A percentile compares a stretch with the other conserved stretches of the same genome.
phyloP scores from a whole-genome alignment of 2,329 filamentous ascomycete species.

The Nigrograna mackinnonii region DNA sequence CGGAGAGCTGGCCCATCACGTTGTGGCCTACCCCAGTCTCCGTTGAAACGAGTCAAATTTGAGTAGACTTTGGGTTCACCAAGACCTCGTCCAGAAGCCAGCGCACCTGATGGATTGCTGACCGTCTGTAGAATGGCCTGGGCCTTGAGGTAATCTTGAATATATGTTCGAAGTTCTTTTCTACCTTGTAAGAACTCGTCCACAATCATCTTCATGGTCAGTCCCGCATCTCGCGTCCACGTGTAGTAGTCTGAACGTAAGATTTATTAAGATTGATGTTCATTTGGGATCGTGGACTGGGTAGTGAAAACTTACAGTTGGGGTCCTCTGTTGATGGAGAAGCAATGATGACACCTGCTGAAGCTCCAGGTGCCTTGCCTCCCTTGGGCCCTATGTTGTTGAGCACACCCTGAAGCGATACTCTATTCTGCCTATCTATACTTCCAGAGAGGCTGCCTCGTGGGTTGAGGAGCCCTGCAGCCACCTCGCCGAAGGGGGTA shows the following conservation, averaged over 20 bases:
- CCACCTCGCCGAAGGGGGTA: slow-evolving; percentile 4
- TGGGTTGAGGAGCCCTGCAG: slow-evolving; percentile 3
- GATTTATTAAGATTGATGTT: not conserved
- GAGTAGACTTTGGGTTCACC: slow-evolving; percentile 75
- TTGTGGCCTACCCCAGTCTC: slow-evolving; percentile 75
- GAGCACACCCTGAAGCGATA: slow-evolving; percentile 55
- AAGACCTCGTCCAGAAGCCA: slow-evolving; percentile 55
- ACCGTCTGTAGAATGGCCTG: slow-evolving; percentile 69
- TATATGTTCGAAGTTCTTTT: slow-evolving; percentile 58
- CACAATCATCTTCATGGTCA: slow-evolving; percentile 69
- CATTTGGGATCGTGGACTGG: not conserved
- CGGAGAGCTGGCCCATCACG: slow-evolving; percentile 76
- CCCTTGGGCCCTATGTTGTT: slow-evolving; percentile 60
- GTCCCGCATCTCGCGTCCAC: slow-evolving; percentile 75
- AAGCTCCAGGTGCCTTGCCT: slow-evolving; percentile 51
- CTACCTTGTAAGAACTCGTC: slow-evolving; percentile 67
- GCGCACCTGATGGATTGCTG: slow-evolving; percentile 68
- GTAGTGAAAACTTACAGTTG: slow-evolving; percentile 48
- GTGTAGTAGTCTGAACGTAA: slow-evolving; percentile 69
- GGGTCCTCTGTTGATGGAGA: slow-evolving; percentile 57
- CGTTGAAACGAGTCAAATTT: slow-evolving; percentile 65
- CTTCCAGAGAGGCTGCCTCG: slow-evolving; percentile 13
- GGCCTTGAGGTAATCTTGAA: slow-evolving; percentile 68
- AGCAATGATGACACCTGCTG: slow-evolving; percentile 56
- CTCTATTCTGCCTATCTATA: slow-evolving; percentile 49